Base-by-base conservation (phyloP, 192 early-diverging fungal species). In the Mortierella antarctica region DNA sequence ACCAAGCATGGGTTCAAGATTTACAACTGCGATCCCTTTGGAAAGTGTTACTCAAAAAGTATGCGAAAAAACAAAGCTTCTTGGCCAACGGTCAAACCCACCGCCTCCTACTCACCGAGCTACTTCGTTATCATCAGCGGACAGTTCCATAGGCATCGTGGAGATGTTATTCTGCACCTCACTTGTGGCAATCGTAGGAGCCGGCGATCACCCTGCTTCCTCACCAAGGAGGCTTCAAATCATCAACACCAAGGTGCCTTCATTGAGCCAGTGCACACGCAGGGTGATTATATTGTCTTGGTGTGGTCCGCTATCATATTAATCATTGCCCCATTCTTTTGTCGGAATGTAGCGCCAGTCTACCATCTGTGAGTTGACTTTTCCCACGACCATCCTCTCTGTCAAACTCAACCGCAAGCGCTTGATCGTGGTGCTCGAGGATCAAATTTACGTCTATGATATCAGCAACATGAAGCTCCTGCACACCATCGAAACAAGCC, bases 101-200 rank as follows among this genome's bases (percentile, higher is more conserved):
- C 31, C 31, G 54, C 3, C 41, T 55, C 12, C 6, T 18, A 10
- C 14, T 39, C 56, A 46, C 54, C 21, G 31, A 31, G 3, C 31
- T 2, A 31, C 31, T 31, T 31, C 23, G 11, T 14, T 47, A n/a
- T 17, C 57, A 14, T 63, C 62, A 92, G 93, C 88, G 20, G 94
- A 94, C 77, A 93, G 94, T 51, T 96, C 94, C 6, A 95, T 97
- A 42, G 96, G 95, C 11, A 94, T 97, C 57, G 96, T 97, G 40
- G 97, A 97, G 86, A 98, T 99, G 96, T 86, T 99, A 46, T 99
- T 98, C 67, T 96, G 92, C 67, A 99, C 98, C 6, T 95, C 93
- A 18, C 86, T 99, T 9, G 95, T 99, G 0, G 98, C 98, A 4
- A 87, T 99, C 41, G 97, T 98, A 10, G 98, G 96, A 7, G 92